Evolutionary conservation across 768 basidiomycete species (phyloP).

Genomic region (Termitomyces sp.): DNA sequence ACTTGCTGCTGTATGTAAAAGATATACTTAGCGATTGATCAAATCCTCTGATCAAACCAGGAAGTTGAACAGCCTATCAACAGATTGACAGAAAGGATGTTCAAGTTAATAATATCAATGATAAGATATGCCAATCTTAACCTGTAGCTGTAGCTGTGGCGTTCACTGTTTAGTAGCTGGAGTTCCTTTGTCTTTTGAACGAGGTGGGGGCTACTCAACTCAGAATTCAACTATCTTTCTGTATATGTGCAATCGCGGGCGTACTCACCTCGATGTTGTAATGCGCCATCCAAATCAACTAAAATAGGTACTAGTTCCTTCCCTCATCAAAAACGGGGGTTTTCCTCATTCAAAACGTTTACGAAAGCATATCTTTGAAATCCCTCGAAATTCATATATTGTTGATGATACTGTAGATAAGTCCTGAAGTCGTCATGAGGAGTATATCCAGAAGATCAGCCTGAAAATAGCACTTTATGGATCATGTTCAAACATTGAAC

Average conservation of each 20-base stretch:
- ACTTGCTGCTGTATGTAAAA: too few relatives aligned
- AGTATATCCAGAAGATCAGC: neutral
- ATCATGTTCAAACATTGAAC: neutral
- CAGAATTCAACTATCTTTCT: neutral
- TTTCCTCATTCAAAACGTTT: neutral
- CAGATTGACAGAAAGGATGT: neutral
- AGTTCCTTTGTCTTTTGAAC: neutral
- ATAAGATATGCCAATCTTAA: neutral
- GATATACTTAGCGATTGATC: neutral
- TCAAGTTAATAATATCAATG: too few relatives aligned
- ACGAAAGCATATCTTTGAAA: neutral
- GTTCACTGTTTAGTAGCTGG: too few relatives aligned
- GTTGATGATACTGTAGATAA: neutral
- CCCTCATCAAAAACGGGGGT: neutral
- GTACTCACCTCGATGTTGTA: neutral
- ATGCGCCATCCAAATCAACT: neutral
- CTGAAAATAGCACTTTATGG: neutral
- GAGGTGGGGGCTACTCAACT: neutral
- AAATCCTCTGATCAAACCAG: neutral
- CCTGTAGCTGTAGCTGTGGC: too few relatives aligned
- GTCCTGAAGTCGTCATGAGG: neutral
- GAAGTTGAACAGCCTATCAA: neutral
- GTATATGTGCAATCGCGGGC: neutral
- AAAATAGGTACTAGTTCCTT: neutral
- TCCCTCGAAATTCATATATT: too few relatives aligned